Base-by-base conservation (phyloP, 139 green algal genomes). In the Dunaliella primolecta region DNA sequence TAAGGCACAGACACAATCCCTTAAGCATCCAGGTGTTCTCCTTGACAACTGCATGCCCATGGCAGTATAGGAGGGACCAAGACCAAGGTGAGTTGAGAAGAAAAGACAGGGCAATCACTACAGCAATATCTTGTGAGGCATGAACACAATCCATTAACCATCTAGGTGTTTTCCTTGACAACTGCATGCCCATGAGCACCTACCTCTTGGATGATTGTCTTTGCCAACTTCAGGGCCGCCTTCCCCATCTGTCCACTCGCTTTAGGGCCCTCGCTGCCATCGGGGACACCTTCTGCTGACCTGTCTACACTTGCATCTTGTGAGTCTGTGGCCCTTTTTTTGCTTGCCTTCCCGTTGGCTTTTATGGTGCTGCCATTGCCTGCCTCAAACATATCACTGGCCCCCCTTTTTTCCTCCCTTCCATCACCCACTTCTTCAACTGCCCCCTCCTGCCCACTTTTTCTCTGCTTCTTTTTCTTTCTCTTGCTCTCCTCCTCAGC, bases 391-490 rank as follows among this genome's bases (percentile, higher is more conserved):
- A 15, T 64, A 15, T 25, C 46, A 25, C 77, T 27, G 15, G 2
- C 77, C 27, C 30, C 20, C 29, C 24, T 7, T 33, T 81, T 81
- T 31, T 81, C 79, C 74, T 15, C 15, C 30, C 30, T 32, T 55
- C 0, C 31, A 7, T 21, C 3, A 36, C 31, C 27, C 3, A 72
- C 46, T 72, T 34, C 76, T 24, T 75, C 76, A 77, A 27, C 31
- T 82, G 75, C 37, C 38, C 80, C 78, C 21, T 27, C 80, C 80
- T 46, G n/a, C n/a, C 27, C 55, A 46, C 56, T n/a, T 55, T 78
- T 36, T 75, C 85, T 85, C 35, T 85, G 85, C 34, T 85, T 85
- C 86, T 87, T 87, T 27, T 75, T 70, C 79, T 81, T 79, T 33
- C 80, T 76, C 0, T 76, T 3, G 2, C 3, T 29, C 37, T 78